Evolutionary conservation across 2,329 filamentous ascomycete species (phyloP), one percentile per base, ranked within the genome.

Genomic region (Alternaria sp.): DNA sequence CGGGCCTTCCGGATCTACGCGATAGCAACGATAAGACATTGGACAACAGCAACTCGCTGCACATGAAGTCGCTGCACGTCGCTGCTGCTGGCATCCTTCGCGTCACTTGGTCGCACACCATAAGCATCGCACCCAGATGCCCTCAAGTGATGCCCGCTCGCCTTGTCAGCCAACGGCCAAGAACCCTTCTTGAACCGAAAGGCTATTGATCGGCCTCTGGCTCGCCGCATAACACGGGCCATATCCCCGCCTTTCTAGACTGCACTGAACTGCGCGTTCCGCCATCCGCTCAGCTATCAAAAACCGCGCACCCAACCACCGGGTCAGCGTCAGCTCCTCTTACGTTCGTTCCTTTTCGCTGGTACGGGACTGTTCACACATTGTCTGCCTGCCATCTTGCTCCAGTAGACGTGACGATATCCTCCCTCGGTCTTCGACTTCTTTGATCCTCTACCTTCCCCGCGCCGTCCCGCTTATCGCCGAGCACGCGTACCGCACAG

Each of bases 261-360:
- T 49, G 59, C 62, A 50, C 54, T 53, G 50, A 28, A 59, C 25
- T 54, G 43, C 26, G 51, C 59, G 50, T 63, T 17, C 57, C 61
- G 57, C 61, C 36, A 40, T 56, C 59, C 62, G 63, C 63, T 62
- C 57, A 57, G 28, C 63, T 58, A 63, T 66, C 65, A 67, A 70
- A 73, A 70, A 67, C 62, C 68, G 68, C 71, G 64, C 71, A 73
- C 65, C 71, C 71, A 71, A 61, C 63, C 66, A 61, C 68, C 65
- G 56, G 69, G 68, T 70, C 59, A 45, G 57, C 63, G 49, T 65
- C 61, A 60, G 62, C 26, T 64, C 55, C 36, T 49, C 57, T 57
- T 26, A 21, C 51, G 28, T 61, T 61, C 56, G n/a, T 46, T 51
- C 43, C 61, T 62, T 46, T 52, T 58, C 25, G 57, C 43, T 57